Evolutionary conservation across 2,329 filamentous ascomycete genomes (phyloP), one percentile per base, ranked within the genome.

Genomic region (Colletotrichum coccodes): DNA sequence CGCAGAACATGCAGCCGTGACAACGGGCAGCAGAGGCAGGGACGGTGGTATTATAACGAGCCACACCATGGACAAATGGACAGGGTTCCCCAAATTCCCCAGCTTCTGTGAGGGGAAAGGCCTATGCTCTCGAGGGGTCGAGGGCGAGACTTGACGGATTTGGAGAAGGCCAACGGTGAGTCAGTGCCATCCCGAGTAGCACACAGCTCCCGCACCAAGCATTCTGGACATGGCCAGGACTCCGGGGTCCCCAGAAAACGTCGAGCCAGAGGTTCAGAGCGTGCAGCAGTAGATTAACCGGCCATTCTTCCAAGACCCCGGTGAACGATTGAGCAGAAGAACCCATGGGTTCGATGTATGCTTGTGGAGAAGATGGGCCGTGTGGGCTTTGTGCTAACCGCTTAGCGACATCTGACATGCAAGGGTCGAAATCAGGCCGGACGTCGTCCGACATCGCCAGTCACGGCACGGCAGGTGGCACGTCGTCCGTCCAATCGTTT

Each of bases 81-180:
- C 34, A 56, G 47, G 61, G 65, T 59, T 68, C 65, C 65, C 65
- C 54, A 56, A 65, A 28, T 68, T 56, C 65, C 65, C 65, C 65
- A 65, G 65, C 40, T 53, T 23, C 49, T 47, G 56, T 68, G 65
- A 68, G 65, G 65, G 65, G 59, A 47, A 59, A 21, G 60, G 50
- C n/a, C 14, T 53, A 46, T 52, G 18, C 6, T 12, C 42, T 61
- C n/a, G 38, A 61, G 57, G 38, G 21, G 58, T n/a, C 14, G 21
- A 26, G 26, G 18, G n/a, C 44, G 28, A 60, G 32, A 32, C 16
- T 38, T 44, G 65, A 50, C 18, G 21, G 47, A 65, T 60, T 65
- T 60, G 65, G 65, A 65, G 65, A 68, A 38, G 11, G 42, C 58
- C 44, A 47, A 42, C 18, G 46, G 30, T 40, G 42, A 53, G 49